These are phyloP conservation scores for Hawksworthiomyces lignivorus DNA, from an alignment of 2,329 filamentous ascomycete genomes.

Conservation along the genomic window DNA sequence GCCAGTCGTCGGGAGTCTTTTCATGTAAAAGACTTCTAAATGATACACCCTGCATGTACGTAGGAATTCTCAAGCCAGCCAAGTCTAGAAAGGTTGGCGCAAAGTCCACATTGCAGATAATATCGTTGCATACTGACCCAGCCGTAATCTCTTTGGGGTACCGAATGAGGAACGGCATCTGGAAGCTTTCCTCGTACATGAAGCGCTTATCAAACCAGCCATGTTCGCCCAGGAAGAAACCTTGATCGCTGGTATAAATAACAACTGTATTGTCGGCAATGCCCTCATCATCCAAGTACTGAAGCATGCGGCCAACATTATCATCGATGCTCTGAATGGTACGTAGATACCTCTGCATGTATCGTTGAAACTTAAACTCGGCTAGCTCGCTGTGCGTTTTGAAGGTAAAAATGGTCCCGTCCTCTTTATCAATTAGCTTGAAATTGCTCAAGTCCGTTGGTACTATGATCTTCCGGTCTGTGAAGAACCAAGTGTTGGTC, in stretches of 20 bases:
- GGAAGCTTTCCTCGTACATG: slow-evolving; percentile 50
- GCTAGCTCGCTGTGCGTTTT: slow-evolving; percentile 31
- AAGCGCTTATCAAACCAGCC: slow-evolving; percentile 52
- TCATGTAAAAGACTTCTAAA: slow-evolving; percentile 32
- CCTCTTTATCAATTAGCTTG: slow-evolving; percentile 36
- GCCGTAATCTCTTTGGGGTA: slow-evolving; percentile 34
- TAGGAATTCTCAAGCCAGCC: slow-evolving; percentile 31
- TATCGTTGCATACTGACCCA: slow-evolving; percentile 25
- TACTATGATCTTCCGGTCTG: no score
- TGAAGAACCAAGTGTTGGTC: no score
- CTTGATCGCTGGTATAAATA: slow-evolving; percentile 47
- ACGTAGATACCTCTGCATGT: slow-evolving; percentile 48
- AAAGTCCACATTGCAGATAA: slow-evolving; percentile 42
- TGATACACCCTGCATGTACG: slow-evolving; percentile 44
- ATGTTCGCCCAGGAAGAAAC: slow-evolving; percentile 49
- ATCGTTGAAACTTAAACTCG: slow-evolving; percentile 49
- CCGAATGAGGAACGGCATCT: slow-evolving; percentile 46
- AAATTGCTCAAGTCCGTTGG: slow-evolving; percentile 10
- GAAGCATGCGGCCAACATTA: slow-evolving; percentile 39
- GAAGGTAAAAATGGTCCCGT: slow-evolving; percentile 39
- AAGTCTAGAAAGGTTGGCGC: slow-evolving; percentile 42
- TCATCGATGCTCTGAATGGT: slow-evolving; percentile 46
- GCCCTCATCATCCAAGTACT: slow-evolving; percentile 34
- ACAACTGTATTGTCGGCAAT: slow-evolving; percentile 40
- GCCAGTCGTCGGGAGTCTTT: slow-evolving; percentile 34